Base-by-base conservation (phyloP, 2,329 filamentous ascomycete genomes). In the Fusarium zealandicum region DNA sequence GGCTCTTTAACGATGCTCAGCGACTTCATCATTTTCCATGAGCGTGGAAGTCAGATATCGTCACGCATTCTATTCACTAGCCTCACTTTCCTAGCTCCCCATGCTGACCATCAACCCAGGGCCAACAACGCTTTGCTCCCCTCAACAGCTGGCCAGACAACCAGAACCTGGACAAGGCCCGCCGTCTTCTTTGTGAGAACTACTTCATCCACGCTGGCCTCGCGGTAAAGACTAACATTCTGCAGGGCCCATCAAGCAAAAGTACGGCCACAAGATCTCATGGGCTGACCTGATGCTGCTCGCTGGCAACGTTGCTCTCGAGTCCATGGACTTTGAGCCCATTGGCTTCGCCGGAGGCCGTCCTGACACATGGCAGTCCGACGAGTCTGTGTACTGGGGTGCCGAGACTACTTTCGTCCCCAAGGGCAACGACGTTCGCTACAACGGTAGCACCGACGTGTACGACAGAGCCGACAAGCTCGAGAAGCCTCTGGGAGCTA, bases 141-240 rank as follows among this genome's bases (percentile, higher is more conserved):
- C 84, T 92, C 70, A 92, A 92, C 82, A 72, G 85, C 78, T 92
- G 89, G 89, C 89, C 89, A 35, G 89, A 92, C 76, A 92, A 92
- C 64, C 87, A 85, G 69, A 86, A 80, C 66, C 82, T 92, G 47
- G 89, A 92, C 82, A 92, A 92, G 82, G 89, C 89, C 27, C 89
- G 89, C 51, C 88, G 89, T 60, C 83, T 92, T 50, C 78, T 92
- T 35, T 91, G 88, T 69, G 41, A 10, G 63, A 57, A 6, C 11
- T 5, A 33, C 9, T 8, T 1, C 9, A 5, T n/a, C 9, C 1
- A 5, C 2, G 5, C 3, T 8, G 7, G 3, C 2, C 2, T 17
- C 0, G 6, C 3, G 6, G 5, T 12, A 2, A 14, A 2, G 6
- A 37, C 44, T 48, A 41, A 54, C 20, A 22, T 4, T 7, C 6